Conservation (phyloP, 2,329 filamentous ascomycete species). For the Claviceps purpurea region DNA sequence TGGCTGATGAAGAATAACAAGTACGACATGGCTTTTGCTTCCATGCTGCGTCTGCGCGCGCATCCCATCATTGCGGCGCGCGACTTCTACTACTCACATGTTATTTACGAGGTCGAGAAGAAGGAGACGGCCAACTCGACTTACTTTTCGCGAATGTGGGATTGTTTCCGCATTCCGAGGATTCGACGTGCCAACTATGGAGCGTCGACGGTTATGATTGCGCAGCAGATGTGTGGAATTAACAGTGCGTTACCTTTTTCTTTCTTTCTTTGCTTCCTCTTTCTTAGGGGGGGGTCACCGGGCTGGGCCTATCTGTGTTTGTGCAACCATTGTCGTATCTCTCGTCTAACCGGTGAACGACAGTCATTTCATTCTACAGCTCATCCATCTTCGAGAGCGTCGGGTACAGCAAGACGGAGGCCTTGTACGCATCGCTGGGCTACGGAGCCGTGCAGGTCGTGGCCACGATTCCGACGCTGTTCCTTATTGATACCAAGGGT, state of each 20-base stretch:
- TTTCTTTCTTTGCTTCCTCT: neutral
- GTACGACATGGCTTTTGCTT: constrained; percentile 40
- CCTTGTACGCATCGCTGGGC: constrained; percentile 30
- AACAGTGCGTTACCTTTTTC: constrained; percentile 9
- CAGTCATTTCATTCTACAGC: constrained; percentile 56
- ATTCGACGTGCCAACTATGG: constrained; percentile 61
- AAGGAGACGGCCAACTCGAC: constrained; percentile 14
- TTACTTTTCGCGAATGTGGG: constrained; percentile 23
- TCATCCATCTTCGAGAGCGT: constrained; percentile 44
- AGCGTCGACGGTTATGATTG: constrained; percentile 66
- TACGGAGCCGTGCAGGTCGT: constrained; percentile 34
- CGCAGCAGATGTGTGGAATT: constrained; percentile 47
- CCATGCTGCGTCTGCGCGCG: constrained; percentile 34
- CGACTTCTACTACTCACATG: constrained; percentile 37
- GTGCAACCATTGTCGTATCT: neutral
- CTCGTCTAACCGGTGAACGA: too few species aligned
- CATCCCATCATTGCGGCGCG: constrained; percentile 40
- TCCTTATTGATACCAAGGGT: constrained; percentile 18
- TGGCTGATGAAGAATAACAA: constrained; percentile 52
- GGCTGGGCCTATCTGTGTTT: neutral
- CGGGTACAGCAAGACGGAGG: constrained; percentile 35
- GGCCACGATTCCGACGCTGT: constrained; percentile 17
- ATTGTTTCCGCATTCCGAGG: constrained; percentile 53
- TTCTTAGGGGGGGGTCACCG: too few species aligned
- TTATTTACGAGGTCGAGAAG: constrained; percentile 24